These are phyloP conservation scores for Nicotiana sylvestris DNA, from an alignment of 257 asterid species.

Conservation along the genomic window DNA sequence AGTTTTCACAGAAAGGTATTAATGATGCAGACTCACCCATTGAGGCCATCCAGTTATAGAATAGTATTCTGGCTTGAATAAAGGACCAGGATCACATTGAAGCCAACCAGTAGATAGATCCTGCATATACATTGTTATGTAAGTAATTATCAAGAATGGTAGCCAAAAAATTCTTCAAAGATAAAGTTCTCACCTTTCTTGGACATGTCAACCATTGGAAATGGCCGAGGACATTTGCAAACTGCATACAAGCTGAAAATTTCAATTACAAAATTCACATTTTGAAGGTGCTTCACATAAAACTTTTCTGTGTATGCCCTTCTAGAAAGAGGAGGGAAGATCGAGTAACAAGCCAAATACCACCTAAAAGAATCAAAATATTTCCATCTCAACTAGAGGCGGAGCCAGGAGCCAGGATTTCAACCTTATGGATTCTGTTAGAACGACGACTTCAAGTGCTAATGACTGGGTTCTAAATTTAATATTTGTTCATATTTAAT, in stretches of 20 bases:
- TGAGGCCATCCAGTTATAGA: slow-evolving; percentile 60
- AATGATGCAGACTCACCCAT: slow-evolving; percentile 50
- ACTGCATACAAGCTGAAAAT: slow-evolving; percentile 40
- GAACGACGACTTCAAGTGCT: no score
- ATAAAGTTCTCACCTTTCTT: slow-evolving; percentile 61
- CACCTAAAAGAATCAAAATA: not conserved
- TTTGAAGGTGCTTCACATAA: not conserved
- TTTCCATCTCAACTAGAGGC: no score
- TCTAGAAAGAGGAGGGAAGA: not conserved
- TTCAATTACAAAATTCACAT: not conserved
- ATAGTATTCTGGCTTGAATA: slow-evolving; percentile 70
- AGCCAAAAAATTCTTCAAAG: not conserved
- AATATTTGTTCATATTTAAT: no score
- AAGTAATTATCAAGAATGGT: not conserved
- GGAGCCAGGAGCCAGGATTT: no score
- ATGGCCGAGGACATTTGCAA: slow-evolving; percentile 76
- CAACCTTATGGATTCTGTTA: no score
- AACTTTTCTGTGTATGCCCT: not conserved
- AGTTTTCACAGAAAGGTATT: not conserved
- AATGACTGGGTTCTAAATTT: no score
- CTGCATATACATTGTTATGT: slow-evolving; percentile 30
- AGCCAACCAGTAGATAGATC: slow-evolving; percentile 98
- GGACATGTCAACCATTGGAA: slow-evolving; percentile 97
- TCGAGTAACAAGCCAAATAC: not conserved
- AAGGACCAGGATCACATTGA: slow-evolving; percentile 83